Percentiles rank a stretch among this genome's conserved stretches.
Evolutionary conservation across 2,329 filamentous ascomycete species (phyloP).

Genomic region (Pseudocercospora fijiensis): DNA sequence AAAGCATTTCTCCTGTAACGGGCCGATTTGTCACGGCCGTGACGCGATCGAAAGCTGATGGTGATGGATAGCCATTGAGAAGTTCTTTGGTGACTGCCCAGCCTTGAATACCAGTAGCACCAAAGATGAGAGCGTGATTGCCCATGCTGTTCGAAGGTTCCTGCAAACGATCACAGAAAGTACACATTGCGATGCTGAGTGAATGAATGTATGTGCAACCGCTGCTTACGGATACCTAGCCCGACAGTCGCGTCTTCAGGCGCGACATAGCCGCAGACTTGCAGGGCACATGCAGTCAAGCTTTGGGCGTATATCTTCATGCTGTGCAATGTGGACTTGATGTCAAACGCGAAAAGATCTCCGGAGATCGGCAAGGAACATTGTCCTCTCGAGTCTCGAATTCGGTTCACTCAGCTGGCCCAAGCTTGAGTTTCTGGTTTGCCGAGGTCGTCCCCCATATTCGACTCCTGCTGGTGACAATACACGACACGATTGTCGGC

Average conservation of each 20-base stretch:
- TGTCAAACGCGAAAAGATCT: not conserved
- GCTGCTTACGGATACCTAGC: not conserved
- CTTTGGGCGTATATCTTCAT: not conserved
- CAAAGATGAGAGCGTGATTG: conserved; percentile 39
- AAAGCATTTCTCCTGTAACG: conserved; percentile 38
- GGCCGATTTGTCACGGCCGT: conserved; percentile 52
- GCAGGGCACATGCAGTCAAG: not conserved
- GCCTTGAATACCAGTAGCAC: conserved; percentile 51
- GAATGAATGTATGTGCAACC: not conserved
- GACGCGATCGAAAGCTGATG: conserved; percentile 47
- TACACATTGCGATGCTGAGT: not conserved
- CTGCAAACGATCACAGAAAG: not conserved
- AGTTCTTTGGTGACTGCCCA: conserved; percentile 53
- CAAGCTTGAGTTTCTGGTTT: not conserved
- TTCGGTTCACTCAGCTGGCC: not conserved
- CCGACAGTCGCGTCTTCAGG: not conserved
- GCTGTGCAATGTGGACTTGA: not conserved
- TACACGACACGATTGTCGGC: not conserved
- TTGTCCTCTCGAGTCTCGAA: not conserved
- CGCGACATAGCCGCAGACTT: not conserved
- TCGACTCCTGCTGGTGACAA: not conserved
- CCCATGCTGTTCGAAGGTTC: conserved; percentile 1
- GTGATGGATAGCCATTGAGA: conserved; percentile 47
- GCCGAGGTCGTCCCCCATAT: not conserved
- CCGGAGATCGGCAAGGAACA: not conserved